Conservation (phyloP, 352 stramenopile species). For the Plasmopara halstedii region DNA sequence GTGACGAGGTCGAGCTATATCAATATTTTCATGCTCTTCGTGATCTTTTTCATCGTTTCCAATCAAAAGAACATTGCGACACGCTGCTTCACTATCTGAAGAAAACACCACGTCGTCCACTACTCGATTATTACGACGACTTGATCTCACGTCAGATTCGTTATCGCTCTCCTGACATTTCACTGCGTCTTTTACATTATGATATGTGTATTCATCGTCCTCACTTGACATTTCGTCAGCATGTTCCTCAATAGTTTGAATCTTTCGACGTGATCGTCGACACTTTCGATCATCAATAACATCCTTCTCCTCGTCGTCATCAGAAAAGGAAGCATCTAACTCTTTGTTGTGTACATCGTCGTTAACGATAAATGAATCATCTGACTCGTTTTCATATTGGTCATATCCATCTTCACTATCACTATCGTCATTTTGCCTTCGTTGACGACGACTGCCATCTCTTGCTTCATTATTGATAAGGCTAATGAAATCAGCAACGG, state of each 20-base stretch:
- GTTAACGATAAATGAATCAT: slow-evolving; percentile 71
- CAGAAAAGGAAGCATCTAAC: slow-evolving; percentile 18
- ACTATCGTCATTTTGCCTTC: slow-evolving; percentile 19
- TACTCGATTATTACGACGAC: slow-evolving; percentile 15
- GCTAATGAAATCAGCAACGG: slow-evolving; percentile 22
- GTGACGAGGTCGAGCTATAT: slow-evolving; percentile 13
- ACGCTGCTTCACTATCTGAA: slow-evolving; percentile 11
- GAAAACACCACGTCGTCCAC: slow-evolving; percentile 17
- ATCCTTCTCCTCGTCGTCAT: slow-evolving; percentile 30
- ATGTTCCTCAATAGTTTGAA: slow-evolving; percentile 14
- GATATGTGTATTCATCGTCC: slow-evolving; percentile 5
- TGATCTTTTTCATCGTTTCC: slow-evolving; percentile 6
- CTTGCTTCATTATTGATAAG: slow-evolving; percentile 28
- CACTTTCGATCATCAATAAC: slow-evolving; percentile 22
- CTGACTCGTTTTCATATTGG: slow-evolving; percentile 33
- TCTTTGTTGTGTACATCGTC: slow-evolving; percentile 22
- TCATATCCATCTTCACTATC: slow-evolving; percentile 40
- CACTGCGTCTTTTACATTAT: slow-evolving; percentile 2
- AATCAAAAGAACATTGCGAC: not conserved
- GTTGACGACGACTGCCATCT: slow-evolving; percentile 19
- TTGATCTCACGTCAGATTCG: slow-evolving; percentile 4
- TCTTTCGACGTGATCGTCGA: slow-evolving; percentile 9
- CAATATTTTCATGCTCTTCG: slow-evolving; percentile 1
- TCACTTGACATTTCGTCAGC: slow-evolving; percentile 11
- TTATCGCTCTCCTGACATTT: slow-evolving; percentile 20